Base-by-base conservation (phyloP, 129 eudicot species). In the Calendula officinalis region DNA sequence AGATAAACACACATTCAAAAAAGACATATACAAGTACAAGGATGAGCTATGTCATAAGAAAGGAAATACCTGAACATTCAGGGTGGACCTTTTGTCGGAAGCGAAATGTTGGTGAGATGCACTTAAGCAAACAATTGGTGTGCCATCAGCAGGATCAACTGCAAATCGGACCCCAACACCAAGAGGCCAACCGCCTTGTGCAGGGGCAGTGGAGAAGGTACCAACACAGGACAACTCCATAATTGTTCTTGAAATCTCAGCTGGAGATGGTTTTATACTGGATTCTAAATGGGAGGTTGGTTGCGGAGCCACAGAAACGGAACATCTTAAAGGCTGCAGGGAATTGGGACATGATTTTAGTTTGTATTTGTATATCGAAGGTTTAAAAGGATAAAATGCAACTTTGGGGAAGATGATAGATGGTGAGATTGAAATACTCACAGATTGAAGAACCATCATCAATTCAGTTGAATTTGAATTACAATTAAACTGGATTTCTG, bases 151-250 rank as follows among this genome's bases (percentile, higher is more conserved):
- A 2, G 76, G 68, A 62, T 92, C 98, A 61, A 88, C 87, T 9
- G 87, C 95, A 53, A 85, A 92, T 8, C 98, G 84, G 52, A 92
- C 95, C 6, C 87, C 98, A 59, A 78, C 56, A 3, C 81, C 96
- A 7, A 87, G 71, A 36, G 90, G 88, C 74, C 79, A 82, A 6
- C 77, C 74, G 22, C 87, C 80, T 56, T 72, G 83, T 10, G 66
- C 39, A 11, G 49, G 15, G 34, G 65, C 39, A 58, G 77, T 64
- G 2, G 97, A 88, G 55, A 88, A 84, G 14, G 91, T 88, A 50
- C 79, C 96, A 15, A 74, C 88, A 15, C 82, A 82, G 46, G 87
- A 80, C 16, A 92, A 66, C 64, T 88, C 96, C 89, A 88, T 67
- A 34, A 88, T 83, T 17, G 89, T 92, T 67, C 98, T 81, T 0